Base-by-base conservation (phyloP, 805 yeast genomes). In the Lipomyces kockii region DNA sequence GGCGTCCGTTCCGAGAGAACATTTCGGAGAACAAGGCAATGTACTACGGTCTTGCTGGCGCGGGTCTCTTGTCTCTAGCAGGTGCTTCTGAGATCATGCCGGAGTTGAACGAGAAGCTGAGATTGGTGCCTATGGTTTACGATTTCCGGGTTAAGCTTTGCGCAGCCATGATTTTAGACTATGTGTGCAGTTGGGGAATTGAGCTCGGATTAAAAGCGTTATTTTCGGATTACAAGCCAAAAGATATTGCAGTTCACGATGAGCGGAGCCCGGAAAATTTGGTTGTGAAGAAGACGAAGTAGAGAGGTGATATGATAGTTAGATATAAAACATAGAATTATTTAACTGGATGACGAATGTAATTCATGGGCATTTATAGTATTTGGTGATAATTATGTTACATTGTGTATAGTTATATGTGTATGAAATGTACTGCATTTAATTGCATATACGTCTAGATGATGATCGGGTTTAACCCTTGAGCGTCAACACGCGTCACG, bases 31-130 rank as follows among this genome's bases (percentile, higher is more conserved):
- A 95, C 81, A 90, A 89, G 80, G 98, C 98, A 72, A 95, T 95
- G 98, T 94, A 89, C 81, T 94, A 91, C 74, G 99, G 99, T 29
- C 84, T 95, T 65, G 77, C 94, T 49, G 97, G 97, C 72, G 98
- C 94, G 72, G 89, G 97, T 29, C 91, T 85, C 53, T 84, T 95
- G 75, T 97, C 98, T 1, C 79, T 95, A 65, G 85, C 94, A 11
- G 97, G 98, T 17, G 88, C 98, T 4, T 92, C 98, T 29, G 99
- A 95, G 79, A 89, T 94, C 76, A 78, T 93, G 75, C 98, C 98
- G 43, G 99, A 95, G 81, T 80, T 95, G 76, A 95, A 95, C 78
- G 94, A 91, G 77, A 91, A 91, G 17, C 87, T 95, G 88, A 87
- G 89, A 77, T 90, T 95, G 78, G 99, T 95, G 60, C 91, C 91